Evolutionary conservation across 441 rosid genomes (phyloP), one percentile per base, ranked within the genome.

Genomic region (Adansonia rubrostipa): DNA sequence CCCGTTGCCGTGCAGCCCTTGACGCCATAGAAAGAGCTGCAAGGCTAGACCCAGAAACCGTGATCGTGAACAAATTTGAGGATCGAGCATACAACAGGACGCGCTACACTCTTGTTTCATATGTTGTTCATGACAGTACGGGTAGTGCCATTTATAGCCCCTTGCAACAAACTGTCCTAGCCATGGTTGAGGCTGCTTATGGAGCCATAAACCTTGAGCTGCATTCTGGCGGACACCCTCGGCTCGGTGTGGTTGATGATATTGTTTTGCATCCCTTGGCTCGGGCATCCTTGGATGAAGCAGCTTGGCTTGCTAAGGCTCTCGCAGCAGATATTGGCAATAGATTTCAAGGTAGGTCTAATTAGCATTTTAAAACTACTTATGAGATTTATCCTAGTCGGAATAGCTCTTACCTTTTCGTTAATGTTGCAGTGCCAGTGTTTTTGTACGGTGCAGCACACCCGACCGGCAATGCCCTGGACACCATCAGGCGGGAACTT

Each of bases 181-280:
- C 91, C 20, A 86, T 89, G 87, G 91, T 57, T 9, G 88, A 88
- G 80, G 92, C 89, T 15, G 90, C 92, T 20, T 88, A 74, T 48
- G 90, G 53, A 40, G 81, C 83, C 63, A 78, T 87, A 60, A 83
- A 88, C 87, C 87, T 91, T 7, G 89, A 89, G 82, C 40, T 71
- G 72, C 92, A 91, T 74, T 79, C 84, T 0, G 93, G 93, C 40
- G 79, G 91, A 0, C 86, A 91, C 75, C 92, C 93, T 36, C 86
- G 93, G 60, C 89, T 91, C 4, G 92, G 95, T 10, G 91, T 86
- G 54, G 90, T 91, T 1, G 95, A 91, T 8, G 92, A 88, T 71
- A 84, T 91, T 57, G 63, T 83, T 33, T 82, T 87, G 80, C 95
- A 88, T 83, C 95, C 95, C 0, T 76, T 91, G 48, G 91, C 88